Conservation (phyloP, 345 rosid genomes). For the rapeseed (Brassica napus) region Da-Ae NC_063435.1:13540001-13540500, state of each 20-base stretch:
- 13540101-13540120: conserved; percentile 71
- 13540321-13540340: conserved; percentile 33
- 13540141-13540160: conserved; percentile 50
- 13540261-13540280: conserved; percentile 46
- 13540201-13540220: conserved; percentile 15
- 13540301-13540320: conserved; percentile 85
- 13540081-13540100: conserved; percentile 73
- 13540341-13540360: conserved; percentile 22
- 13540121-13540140: conserved; percentile 46
- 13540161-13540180: conserved; percentile 51
- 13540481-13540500: conserved; percentile 62
- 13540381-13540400: conserved; percentile 72
- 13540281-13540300: conserved; percentile 57
- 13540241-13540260: conserved; percentile 4
- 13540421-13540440: conserved; percentile 66
- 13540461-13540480: conserved; percentile 69
- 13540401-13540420: conserved; percentile 66
- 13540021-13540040: conserved; percentile 54
- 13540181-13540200: conserved; percentile 12
- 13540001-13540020: conserved; percentile 54
- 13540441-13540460: conserved; percentile 77
- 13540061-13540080: conserved; percentile 68
- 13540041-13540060: conserved; percentile 66
- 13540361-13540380: conserved; percentile 26
- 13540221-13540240: conserved; percentile 16